Evolutionary conservation across 2,329 filamentous ascomycete species (phyloP), one percentile per base, ranked within the genome.

Genomic region (Emmonsiellopsis sp.): DNA sequence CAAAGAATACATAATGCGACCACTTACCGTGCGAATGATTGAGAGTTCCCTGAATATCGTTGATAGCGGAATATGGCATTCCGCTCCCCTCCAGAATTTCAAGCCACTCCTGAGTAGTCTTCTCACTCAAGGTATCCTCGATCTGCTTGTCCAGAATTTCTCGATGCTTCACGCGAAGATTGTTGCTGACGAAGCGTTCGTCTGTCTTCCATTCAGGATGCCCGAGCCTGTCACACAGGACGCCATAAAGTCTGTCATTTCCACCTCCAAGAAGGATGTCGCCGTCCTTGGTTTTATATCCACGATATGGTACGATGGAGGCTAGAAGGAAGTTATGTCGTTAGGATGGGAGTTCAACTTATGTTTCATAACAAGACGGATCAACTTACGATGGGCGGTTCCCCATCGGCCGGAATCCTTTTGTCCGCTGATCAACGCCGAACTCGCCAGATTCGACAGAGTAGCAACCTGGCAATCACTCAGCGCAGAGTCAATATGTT

Each of bases 391-490:
- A 76, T 98, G 93, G 43, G 92, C 92, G 3, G 93, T 98, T 6
- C 93, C 93, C 92, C 93, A 97, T 58, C 93, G 80, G 0, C 93
- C 93, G 0, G 84, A 81, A 67, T 98, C 93, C 60, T 85, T 86
- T 70, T 95, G 74, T 1, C 91, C 91, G 62, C 87, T 94, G 58
- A 97, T 86, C 42, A 98, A 75, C 56, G 86, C 89, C 55, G 90
- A 95, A 66, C 89, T 95, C 7, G 92, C 93, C 64, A 98, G 89
- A 67, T 97, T 98, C n/a, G 89, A 84, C 44, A 98, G 73, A 0
- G 91, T 96, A 0, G 91, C 93, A 15, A 93, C 91, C 67, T 98
- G 93, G 63, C 91, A 96, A 67, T 98, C 93, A 59, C 89, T 94
- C 55, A 98, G 74, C 0, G 89, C 83, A 16, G 93, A 86, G 68